These are phyloP conservation scores for Gossypium mustelinum DNA, from an alignment of 345 rosid genomes.

Conservation along the genomic window DNA sequence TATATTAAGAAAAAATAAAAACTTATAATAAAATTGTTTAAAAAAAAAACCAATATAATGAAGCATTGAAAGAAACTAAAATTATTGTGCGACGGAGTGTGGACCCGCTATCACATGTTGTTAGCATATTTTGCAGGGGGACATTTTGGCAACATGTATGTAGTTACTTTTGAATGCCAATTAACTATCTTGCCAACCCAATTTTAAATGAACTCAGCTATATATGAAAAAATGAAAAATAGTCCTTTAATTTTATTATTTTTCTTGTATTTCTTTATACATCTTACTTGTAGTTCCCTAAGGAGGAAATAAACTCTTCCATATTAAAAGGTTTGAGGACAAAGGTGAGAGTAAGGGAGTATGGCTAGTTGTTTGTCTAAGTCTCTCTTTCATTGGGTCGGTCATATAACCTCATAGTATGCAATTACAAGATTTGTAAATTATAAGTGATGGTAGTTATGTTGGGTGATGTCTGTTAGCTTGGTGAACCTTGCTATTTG, in stretches of 20 bases:
- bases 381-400: too few species aligned
- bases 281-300: too few species aligned
- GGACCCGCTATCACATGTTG: slow-evolving; percentile 12
- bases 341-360: too few species aligned
- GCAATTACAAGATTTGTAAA: too few species aligned
- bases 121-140: background rate
- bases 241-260: background rate
- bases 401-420: too few species aligned
- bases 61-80: background rate
- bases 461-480: too few species aligned
- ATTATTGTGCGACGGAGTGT: background rate
- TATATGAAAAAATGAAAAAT: background rate
- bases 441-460: too few species aligned
- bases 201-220: background rate
- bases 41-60: background rate
- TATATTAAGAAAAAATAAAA: rapidly evolving
- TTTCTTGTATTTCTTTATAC: background rate
- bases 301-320: too few species aligned
- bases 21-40: too few species aligned
- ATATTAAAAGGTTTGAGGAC: too few species aligned
- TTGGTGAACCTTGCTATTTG: too few species aligned
- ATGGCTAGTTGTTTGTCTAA: too few species aligned
- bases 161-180: background rate
- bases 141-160: background rate
- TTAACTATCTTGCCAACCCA: background rate